Evolutionary conservation across 1,139 yeast species (phyloP), one percentile per base, ranked within the genome.

Genomic region (Hyphopichia burtonii): DNA sequence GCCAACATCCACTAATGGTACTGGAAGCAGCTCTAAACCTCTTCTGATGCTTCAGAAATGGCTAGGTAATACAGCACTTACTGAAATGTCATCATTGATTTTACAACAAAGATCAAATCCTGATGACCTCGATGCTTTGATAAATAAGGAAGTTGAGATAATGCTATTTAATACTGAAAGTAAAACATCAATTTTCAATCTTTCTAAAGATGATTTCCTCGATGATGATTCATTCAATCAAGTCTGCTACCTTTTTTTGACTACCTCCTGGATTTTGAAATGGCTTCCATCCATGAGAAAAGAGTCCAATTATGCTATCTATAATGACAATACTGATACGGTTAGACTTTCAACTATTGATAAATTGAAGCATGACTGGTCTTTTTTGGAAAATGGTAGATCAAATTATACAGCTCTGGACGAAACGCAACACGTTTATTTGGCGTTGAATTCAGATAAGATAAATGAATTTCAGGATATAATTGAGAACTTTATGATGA

Each of bases 201-300:
- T 71, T 4, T 59, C 63, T 16, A 73, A 71, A 45, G 72, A 71
- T 44, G 76, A 74, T 46, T 53, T 68, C 35, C 55, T 75, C 38
- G 78, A 71, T 45, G 62, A 63, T 37, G 75, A 71, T 30, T 65
- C 78, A 14, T 66, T 80, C 51, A 70, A 74, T 45, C 74, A 75
- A 39, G 63, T 80, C 27, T 67, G 79, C 36, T 60, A 78, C 52
- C 64, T 85, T 44, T 56, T 78, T 39, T 61, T 68, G 31, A 70
- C 84, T 8, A 49, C 77, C 2, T 58, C 66, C 22, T 70, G 82
- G 78, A 61, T 81, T 28, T 59, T 78, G 46, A 52, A 68, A 18
- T 79, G 87, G 88, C 60, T 83, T 37, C 83, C 83, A 7, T 50
- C 55, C n/a, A 55, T 80, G 47, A 70, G 74, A 37, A 70, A 73